phyloP scores from a whole-genome alignment of 1,139 yeast species.

The Meyerozyma guilliermondii region DNA sequence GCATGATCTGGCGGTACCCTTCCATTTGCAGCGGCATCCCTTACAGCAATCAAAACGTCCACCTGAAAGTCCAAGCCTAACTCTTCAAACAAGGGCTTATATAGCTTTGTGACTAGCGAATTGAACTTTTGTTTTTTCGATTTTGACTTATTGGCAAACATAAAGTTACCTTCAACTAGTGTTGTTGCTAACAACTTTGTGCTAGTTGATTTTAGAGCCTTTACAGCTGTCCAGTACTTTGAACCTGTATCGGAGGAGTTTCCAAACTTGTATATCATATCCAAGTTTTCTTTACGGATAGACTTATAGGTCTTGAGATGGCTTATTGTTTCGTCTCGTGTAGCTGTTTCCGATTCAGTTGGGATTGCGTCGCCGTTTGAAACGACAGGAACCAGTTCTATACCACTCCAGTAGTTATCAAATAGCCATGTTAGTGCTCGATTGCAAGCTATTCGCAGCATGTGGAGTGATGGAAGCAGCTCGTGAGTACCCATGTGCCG shows the following conservation, averaged over 20 bases:
- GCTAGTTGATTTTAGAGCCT: slow-evolving; percentile 9
- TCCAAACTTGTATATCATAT: slow-evolving; percentile 29
- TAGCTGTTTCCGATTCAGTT: background rate
- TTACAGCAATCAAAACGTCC: background rate
- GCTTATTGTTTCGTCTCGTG: background rate
- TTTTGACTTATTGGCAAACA: slow-evolving; percentile 9
- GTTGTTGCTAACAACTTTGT: background rate
- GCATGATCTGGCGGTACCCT: background rate
- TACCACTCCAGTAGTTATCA: slow-evolving; percentile 65
- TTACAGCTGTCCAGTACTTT: slow-evolving; percentile 37
- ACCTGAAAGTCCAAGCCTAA: slow-evolving; percentile 17
- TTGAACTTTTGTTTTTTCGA: slow-evolving; percentile 21
- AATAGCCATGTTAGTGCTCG: slow-evolving; percentile 75
- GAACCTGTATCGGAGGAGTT: slow-evolving; percentile 33
- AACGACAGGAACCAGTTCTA: slow-evolving; percentile 13
- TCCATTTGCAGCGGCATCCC: background rate
- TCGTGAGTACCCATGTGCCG: slow-evolving; percentile 95
- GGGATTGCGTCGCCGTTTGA: background rate
- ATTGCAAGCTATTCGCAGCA: slow-evolving; percentile 53
- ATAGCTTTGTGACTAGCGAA: slow-evolving; percentile 23
- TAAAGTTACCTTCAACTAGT: background rate
- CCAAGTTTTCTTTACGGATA: slow-evolving; percentile 44
- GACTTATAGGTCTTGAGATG: slow-evolving; percentile 28
- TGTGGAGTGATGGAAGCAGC: slow-evolving; percentile 61
- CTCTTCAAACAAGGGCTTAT: slow-evolving; percentile 20